These are phyloP conservation scores for Acanthamoeba pearcei DNA, from an alignment of 208 protist genomes.

Conservation along the genomic window DNA sequence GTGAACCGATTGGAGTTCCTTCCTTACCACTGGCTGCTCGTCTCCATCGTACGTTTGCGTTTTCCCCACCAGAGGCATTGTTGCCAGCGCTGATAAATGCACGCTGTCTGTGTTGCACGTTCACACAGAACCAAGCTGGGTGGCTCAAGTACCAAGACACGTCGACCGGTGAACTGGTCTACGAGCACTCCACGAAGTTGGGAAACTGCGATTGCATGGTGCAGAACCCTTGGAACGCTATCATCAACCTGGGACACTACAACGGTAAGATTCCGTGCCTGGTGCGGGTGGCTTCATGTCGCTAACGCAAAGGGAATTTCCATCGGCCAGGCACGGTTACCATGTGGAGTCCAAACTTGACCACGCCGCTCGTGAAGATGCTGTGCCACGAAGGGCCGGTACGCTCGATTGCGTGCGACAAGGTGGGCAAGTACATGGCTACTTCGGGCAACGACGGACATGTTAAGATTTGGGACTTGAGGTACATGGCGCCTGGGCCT, in stretches of 20 bases:
- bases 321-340: conserved; percentile 59
- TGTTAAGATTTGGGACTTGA: conserved; percentile 98
- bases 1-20: conserved; percentile 96
- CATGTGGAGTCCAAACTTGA: conserved; percentile 91
- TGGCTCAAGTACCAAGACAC: conserved; percentile 96
- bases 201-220: conserved; percentile 90
- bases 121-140: conserved; percentile 75
- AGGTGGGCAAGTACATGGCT: conserved; percentile 91
- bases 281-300: too few relatives aligned
- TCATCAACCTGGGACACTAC: conserved; percentile 94
- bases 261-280: conserved; percentile 85
- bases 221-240: conserved; percentile 96
- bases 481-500: conserved; percentile 85
- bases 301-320: not conserved
- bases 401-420: conserved; percentile 63
- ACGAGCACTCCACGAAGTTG: conserved; percentile 90
- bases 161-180: conserved; percentile 94
- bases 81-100: not conserved
- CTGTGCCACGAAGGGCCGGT: conserved; percentile 93
- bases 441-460: conserved; percentile 96
- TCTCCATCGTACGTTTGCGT: conserved; percentile 87
- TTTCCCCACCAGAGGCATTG: not conserved
- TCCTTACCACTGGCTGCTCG: conserved; percentile 98
- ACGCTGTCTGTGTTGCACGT: not conserved
- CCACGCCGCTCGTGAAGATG: conserved; percentile 96